Percentiles rank a stretch among this genome's conserved stretches.
Evolutionary conservation across 257 asterid genomes (phyloP).

Genomic region (Phtheirospermum japonicum): DNA sequence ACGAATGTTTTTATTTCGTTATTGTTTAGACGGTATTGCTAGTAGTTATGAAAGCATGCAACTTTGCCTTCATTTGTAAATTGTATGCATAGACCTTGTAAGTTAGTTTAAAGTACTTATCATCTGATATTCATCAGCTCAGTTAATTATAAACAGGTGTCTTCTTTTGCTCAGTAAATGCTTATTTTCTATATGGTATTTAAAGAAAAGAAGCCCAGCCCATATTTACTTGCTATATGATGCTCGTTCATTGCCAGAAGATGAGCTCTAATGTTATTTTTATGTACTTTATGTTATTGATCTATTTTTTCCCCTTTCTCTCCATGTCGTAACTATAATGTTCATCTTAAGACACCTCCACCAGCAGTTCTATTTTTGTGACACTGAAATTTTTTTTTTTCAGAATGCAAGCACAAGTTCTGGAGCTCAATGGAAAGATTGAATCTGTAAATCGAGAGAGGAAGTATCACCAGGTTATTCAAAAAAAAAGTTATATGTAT

Average conservation of each 20-base stretch:
- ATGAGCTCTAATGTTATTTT: neutral
- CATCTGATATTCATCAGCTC: slow-evolving; percentile 2
- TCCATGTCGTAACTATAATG: slow-evolving; percentile 6
- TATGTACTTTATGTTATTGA: slow-evolving; percentile 7
- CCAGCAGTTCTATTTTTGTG: slow-evolving; percentile 1
- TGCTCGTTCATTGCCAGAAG: too few species aligned
- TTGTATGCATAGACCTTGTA: slow-evolving; percentile 11
- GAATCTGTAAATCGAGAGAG: slow-evolving; percentile 94
- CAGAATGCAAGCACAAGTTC: slow-evolving; percentile 77
- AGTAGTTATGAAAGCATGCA: neutral
- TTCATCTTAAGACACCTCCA: slow-evolving; percentile 10
- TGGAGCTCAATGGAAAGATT: slow-evolving; percentile 62
- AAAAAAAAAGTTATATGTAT: neutral
- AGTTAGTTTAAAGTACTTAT: slow-evolving; percentile 10
- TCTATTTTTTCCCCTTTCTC: neutral
- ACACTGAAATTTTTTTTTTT: slow-evolving; percentile 24
- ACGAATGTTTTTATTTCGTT: neutral
- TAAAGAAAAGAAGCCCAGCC: too few species aligned
- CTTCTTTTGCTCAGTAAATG: too few species aligned
- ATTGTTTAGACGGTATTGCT: neutral
- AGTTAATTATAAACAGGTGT: neutral
- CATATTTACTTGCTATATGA: too few species aligned
- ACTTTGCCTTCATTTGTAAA: neutral
- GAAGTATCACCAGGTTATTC: slow-evolving; percentile 90
- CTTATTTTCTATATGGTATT: too few species aligned